phyloP scores from a whole-genome alignment of 768 basidiomycete species.

The Naganishia kalamii region DNA sequence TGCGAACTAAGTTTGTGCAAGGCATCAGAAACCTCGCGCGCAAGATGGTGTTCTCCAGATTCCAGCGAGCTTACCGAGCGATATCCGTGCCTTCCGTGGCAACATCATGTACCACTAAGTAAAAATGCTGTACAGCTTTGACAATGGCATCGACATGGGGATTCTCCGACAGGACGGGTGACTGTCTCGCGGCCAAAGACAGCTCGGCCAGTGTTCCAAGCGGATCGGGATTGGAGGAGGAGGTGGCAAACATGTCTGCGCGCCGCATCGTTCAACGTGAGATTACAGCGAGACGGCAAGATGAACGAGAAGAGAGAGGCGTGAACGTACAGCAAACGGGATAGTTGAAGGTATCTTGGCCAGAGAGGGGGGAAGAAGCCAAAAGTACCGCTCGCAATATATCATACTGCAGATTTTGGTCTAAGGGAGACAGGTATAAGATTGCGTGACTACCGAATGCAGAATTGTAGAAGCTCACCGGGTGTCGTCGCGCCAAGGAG shows the following conservation, averaged over 20 bases:
- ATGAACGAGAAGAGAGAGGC: background rate
- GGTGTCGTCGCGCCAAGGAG: slow-evolving; percentile 34
- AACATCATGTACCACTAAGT: slow-evolving; percentile 45
- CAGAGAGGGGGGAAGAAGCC: slow-evolving; percentile 36
- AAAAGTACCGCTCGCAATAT: slow-evolving; percentile 39
- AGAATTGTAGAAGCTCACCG: slow-evolving; percentile 23
- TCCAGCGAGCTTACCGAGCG: slow-evolving; percentile 27
- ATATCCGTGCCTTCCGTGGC: slow-evolving; percentile 27
- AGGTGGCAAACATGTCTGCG: slow-evolving; percentile 39
- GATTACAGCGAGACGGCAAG: background rate
- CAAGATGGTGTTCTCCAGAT: slow-evolving; percentile 7
- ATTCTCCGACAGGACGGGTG: slow-evolving; percentile 24
- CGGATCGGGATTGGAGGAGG: slow-evolving; percentile 39
- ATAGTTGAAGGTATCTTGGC: slow-evolving; percentile 45
- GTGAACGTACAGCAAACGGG: slow-evolving; percentile 32
- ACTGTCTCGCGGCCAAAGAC: slow-evolving; percentile 25
- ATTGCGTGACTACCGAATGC: background rate
- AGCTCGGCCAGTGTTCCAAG: slow-evolving; percentile 36
- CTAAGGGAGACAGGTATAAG: slow-evolving; percentile 16
- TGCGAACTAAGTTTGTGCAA: slow-evolving; percentile 34
- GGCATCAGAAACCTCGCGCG: background rate
- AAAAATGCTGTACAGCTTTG: slow-evolving; percentile 35
- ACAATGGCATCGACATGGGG: slow-evolving; percentile 38
- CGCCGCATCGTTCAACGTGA: background rate
- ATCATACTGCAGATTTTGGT: slow-evolving; percentile 40